Evolutionary conservation across 139 green algal species (phyloP).

Genomic region (Chlorella sp.): DNA sequence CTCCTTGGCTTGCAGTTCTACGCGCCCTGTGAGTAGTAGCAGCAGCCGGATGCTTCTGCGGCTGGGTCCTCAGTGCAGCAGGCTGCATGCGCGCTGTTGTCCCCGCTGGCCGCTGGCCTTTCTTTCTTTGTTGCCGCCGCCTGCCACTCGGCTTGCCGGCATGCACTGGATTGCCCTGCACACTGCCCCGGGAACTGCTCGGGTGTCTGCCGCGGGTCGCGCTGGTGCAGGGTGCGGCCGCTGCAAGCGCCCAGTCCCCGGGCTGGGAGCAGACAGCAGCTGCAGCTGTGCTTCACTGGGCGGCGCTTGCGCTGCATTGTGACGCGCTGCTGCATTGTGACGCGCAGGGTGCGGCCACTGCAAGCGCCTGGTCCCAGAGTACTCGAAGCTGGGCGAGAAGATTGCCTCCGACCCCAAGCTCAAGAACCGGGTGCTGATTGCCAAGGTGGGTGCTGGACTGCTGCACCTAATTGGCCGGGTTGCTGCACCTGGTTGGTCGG

Average conservation of each 20-base stretch:
- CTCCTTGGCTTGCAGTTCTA: conserved; percentile 66
- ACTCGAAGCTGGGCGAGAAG: conserved; percentile 71
- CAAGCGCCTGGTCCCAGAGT: conserved; percentile 73
- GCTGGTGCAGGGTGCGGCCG: too few species aligned
- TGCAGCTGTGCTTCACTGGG: too few species aligned
- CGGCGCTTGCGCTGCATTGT: too few species aligned
- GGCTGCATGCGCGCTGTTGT: not conserved
- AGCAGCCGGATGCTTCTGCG: not conserved
- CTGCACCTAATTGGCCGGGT: too few species aligned
- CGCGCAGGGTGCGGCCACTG: conserved; percentile 75
- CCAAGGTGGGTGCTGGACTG: conserved; percentile 61
- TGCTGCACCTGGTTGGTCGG: too few species aligned
- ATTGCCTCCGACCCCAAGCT: conserved; percentile 70
- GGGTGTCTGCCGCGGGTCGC: too few species aligned
- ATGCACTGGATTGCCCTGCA: too few species aligned
- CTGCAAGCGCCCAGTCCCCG: too few species aligned
- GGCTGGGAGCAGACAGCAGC: too few species aligned
- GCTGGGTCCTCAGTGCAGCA: not conserved
- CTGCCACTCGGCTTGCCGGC: not conserved
- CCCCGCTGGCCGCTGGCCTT: too few species aligned
- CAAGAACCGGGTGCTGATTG: conserved; percentile 75
- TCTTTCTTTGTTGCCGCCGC: not conserved
- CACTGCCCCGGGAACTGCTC: too few species aligned
- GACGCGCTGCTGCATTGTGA: too few species aligned
- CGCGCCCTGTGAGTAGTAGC: conserved; percentile 58